Conservation (phyloP, 306 rosid species). For the Prunus fruticosa region DNA sequence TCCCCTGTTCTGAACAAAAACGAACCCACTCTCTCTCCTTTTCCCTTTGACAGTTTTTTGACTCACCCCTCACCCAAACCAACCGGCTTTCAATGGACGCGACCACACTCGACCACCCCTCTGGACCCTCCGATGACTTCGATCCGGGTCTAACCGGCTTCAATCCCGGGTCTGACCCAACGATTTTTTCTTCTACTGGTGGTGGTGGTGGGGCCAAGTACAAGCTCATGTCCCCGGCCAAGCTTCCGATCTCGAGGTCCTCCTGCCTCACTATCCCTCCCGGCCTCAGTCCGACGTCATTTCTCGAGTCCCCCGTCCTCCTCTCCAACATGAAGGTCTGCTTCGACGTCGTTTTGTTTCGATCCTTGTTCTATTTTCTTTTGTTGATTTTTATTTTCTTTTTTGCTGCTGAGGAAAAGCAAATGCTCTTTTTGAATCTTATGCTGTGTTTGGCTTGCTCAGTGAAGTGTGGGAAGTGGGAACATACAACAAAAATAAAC, state of each 20-base stretch:
- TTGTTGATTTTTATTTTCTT: neutral
- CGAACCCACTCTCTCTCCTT: neutral
- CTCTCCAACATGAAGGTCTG: slow-evolving; percentile 86
- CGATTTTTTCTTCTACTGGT: slow-evolving; percentile 7
- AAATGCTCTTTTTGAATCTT: slow-evolving; percentile 12
- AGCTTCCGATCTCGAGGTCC: slow-evolving; percentile 97
- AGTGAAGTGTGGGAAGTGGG: slow-evolving; percentile 1
- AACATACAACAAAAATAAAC: neutral
- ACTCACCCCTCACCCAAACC: neutral
- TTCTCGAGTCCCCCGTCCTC: slow-evolving; percentile 84
- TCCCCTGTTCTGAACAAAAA: neutral
- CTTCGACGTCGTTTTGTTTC: slow-evolving; percentile 16
- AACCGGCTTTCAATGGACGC: slow-evolving; percentile 37
- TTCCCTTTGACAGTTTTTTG: neutral
- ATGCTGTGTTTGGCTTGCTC: slow-evolving; percentile 18
- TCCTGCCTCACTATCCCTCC: slow-evolving; percentile 79
- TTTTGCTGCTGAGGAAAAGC: neutral
- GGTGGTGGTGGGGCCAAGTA: slow-evolving; percentile 58
- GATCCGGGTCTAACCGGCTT: slow-evolving; percentile 35
- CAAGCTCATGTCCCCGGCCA: slow-evolving; percentile 87
- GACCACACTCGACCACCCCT: slow-evolving; percentile 31
- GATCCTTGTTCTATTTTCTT: neutral
- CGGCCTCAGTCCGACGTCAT: slow-evolving; percentile 82
- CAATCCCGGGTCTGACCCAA: neutral
- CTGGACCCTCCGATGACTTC: slow-evolving; percentile 20